phyloP scores from a whole-genome alignment of 2,329 filamentous ascomycete genomes.

The Xylaria arbuscula region DNA sequence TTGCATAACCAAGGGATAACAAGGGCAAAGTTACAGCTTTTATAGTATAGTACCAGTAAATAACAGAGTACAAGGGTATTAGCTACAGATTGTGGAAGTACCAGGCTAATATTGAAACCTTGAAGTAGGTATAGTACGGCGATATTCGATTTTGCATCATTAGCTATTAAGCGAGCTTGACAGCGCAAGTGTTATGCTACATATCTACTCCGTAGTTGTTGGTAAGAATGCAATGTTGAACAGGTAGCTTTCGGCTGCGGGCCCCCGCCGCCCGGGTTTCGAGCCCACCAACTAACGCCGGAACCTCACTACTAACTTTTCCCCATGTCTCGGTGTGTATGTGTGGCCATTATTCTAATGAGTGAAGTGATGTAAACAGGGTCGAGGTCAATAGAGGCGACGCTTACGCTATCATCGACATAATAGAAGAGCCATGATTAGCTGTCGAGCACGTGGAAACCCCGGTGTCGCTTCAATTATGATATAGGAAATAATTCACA shows the following conservation, averaged over 20 bases:
- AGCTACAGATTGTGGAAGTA: too few species aligned
- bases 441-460: not conserved
- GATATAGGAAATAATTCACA: not conserved
- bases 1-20: too few species aligned
- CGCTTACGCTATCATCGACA: not conserved
- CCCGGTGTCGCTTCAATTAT: not conserved
- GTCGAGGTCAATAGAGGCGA: not conserved
- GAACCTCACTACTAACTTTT: not conserved
- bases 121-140: too few species aligned
- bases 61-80: too few species aligned
- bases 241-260: not conserved
- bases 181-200: not conserved
- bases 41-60: too few species aligned
- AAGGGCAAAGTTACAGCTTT: too few species aligned
- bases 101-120: too few species aligned
- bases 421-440: not conserved
- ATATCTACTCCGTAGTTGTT: not conserved
- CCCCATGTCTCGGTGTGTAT: too few species aligned
- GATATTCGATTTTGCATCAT: not conserved
- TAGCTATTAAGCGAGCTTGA: not conserved
- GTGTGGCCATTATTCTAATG: too few species aligned
- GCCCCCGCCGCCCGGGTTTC: not conserved
- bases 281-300: not conserved
- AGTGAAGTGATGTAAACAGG: not conserved
- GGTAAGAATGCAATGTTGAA: not conserved